Evolutionary conservation across 2,329 filamentous ascomycete species (phyloP).

Genomic region (Fusarium incarnatum): DNA sequence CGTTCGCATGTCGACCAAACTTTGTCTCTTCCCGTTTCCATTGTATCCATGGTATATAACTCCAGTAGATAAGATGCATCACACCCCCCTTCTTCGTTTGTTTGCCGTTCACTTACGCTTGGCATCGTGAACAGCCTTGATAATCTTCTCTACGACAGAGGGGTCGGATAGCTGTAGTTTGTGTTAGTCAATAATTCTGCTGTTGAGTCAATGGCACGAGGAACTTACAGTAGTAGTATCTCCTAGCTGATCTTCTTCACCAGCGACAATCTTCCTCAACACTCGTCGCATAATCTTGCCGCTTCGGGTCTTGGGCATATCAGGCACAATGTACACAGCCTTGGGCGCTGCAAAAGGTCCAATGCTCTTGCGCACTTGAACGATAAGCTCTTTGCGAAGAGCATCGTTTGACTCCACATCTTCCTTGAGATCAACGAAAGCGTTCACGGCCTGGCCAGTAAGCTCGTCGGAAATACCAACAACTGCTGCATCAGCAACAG

Average conservation of each 20-base stretch:
- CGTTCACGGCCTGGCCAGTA: conserved; percentile 96
- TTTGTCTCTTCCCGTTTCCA: conserved; percentile 33
- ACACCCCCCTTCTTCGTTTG: neutral
- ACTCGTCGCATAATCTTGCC: conserved; percentile 99
- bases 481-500: conserved; percentile 93
- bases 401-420: conserved; percentile 80
- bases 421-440: conserved; percentile 94
- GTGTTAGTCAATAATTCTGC: conserved; percentile 29
- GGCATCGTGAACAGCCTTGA: conserved; percentile 77
- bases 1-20: conserved; percentile 16
- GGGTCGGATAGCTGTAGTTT: conserved; percentile 82
- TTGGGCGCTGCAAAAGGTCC: conserved; percentile 98
- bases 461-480: conserved; percentile 94
- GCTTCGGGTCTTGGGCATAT: conserved; percentile 95
- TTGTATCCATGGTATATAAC: conserved; percentile 47
- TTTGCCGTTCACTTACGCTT: conserved; percentile 60
- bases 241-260: conserved; percentile 96
- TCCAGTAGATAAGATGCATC: conserved; percentile 39
- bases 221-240: conserved; percentile 87
- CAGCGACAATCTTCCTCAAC: conserved; percentile 94
- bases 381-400: conserved; percentile 90
- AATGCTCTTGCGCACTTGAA: conserved; percentile 97
- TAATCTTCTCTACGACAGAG: conserved; percentile 88
- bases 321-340: conserved; percentile 88
- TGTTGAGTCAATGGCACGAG: neutral